phyloP scores from a whole-genome alignment of 306 rosid genomes.

The Ziziphus jujuba region DNA sequence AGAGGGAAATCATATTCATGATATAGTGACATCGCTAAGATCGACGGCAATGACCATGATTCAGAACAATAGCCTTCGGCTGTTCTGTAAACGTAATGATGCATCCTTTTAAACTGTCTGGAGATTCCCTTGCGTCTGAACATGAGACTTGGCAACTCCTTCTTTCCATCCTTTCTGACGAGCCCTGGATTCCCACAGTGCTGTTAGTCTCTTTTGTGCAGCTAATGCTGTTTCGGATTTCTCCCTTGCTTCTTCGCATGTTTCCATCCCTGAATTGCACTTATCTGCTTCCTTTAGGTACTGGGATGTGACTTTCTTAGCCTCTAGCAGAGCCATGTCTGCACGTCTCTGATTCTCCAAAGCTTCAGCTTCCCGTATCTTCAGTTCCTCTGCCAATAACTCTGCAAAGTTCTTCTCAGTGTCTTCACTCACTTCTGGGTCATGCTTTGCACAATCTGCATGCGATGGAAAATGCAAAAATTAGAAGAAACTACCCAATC shows the following conservation, averaged over 20 bases:
- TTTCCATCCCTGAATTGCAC: conserved; percentile 98
- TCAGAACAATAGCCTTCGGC: conserved; percentile 27
- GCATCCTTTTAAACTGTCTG: conserved; percentile 49
- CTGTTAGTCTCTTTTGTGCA: conserved; percentile 70
- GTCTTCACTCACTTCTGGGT: conserved; percentile 82
- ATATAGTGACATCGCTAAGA: conserved; percentile 24
- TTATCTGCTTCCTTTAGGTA: conserved; percentile 98
- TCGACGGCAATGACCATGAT: conserved; percentile 19
- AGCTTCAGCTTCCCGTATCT: conserved; percentile 74
- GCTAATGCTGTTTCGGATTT: conserved; percentile 68
- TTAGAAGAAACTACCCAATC: neutral
- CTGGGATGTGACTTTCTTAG: conserved; percentile 93
- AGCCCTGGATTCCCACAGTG: conserved; percentile 90
- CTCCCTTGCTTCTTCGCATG: conserved; percentile 96
- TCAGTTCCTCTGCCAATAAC: conserved; percentile 84
- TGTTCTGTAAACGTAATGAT: conserved; percentile 21
- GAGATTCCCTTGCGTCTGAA: conserved; percentile 58
- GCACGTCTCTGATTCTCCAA: conserved; percentile 69
- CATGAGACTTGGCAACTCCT: conserved; percentile 56
- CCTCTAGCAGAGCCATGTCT: conserved; percentile 93
- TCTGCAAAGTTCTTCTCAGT: conserved; percentile 87
- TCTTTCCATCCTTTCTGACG: conserved; percentile 98
- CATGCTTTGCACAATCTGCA: conserved; percentile 92
- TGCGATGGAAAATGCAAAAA: conserved; percentile 16
- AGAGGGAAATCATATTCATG: conserved; percentile 15